These are phyloP conservation scores for Phragmites australis DNA, from an alignment of 176 grass and related monocot genomes.

Conservation along the genomic window DNA sequence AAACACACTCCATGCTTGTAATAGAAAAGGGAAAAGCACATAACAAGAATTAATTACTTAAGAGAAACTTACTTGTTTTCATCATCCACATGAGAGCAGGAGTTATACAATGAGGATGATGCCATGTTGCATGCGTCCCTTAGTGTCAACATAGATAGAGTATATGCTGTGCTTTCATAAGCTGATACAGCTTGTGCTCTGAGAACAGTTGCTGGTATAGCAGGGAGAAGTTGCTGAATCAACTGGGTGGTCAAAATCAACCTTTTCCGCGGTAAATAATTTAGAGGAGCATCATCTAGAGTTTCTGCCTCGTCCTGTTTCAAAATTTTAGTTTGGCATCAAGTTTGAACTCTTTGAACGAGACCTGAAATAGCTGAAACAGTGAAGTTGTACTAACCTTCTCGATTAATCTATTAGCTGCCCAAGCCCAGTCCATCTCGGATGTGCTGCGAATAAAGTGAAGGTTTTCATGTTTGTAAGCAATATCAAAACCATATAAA, in stretches of 20 bases:
- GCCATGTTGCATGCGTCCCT: conserved; percentile 74
- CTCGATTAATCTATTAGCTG: conserved; percentile 84
- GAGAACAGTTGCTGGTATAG: conserved; percentile 67
- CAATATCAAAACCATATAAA: conserved; percentile 36
- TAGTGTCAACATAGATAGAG: conserved; percentile 68
- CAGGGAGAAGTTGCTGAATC: conserved; percentile 82
- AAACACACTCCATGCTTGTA: conserved; percentile 23
- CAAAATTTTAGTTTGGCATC: conserved; percentile 27
- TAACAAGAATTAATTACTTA: conserved; percentile 7
- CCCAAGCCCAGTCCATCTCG: conserved; percentile 81
- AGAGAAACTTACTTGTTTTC: conserved; percentile 65
- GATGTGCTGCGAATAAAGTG: conserved; percentile 54
- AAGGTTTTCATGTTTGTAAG: conserved; percentile 35
- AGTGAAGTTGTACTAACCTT: conserved; percentile 62
- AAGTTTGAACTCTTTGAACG: conserved; percentile 28
- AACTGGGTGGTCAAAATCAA: conserved; percentile 74
- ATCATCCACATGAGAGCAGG: conserved; percentile 35
- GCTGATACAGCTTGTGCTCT: conserved; percentile 61
- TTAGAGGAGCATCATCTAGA: conserved; percentile 55
- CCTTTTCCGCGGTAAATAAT: conserved; percentile 61
- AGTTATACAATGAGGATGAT: conserved; percentile 52
- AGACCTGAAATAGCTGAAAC: conserved; percentile 22
- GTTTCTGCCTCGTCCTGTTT: conserved; percentile 70
- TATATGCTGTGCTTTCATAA: conserved; percentile 73
- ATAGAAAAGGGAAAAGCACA: background rate